A percentile compares a stretch with the other conserved stretches of the same genome.
Evolutionary conservation across 1,139 yeast genomes (phyloP).

Genomic region (Hyphopichia khmerensis): DNA sequence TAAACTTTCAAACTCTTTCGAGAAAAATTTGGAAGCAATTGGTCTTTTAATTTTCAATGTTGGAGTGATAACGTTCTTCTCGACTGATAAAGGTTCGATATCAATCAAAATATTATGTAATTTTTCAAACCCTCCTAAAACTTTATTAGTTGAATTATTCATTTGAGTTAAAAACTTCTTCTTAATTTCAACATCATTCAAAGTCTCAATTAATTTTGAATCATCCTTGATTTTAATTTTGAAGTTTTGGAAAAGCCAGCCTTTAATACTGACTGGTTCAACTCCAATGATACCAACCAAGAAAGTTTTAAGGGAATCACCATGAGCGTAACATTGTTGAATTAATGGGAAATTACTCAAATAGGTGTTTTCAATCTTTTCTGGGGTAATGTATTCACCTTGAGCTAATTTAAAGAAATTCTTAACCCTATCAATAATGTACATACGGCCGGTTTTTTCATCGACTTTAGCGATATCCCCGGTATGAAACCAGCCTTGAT

Average conservation of each 20-base stretch:
- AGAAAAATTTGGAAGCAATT: slow-evolving; percentile 53
- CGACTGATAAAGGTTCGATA: slow-evolving; percentile 66
- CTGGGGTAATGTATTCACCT: slow-evolving; percentile 40
- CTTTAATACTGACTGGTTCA: slow-evolving; percentile 20
- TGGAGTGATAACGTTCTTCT: slow-evolving; percentile 68
- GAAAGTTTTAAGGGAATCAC: slow-evolving; percentile 55
- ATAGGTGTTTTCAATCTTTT: slow-evolving; percentile 33
- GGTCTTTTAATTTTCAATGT: slow-evolving; percentile 72
- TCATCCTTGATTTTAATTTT: slow-evolving; percentile 16
- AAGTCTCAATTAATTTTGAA: slow-evolving; percentile 26
- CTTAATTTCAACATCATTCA: slow-evolving; percentile 29
- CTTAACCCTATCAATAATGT: slow-evolving; percentile 37
- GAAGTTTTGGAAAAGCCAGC: slow-evolving; percentile 15
- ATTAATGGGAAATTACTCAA: slow-evolving; percentile 26
- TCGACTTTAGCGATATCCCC: slow-evolving; percentile 41
- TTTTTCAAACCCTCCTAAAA: slow-evolving; percentile 56
- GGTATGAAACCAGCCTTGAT: slow-evolving; percentile 51
- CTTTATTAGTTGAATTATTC: slow-evolving; percentile 20
- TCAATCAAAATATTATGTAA: slow-evolving; percentile 59
- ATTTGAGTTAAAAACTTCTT: slow-evolving; percentile 25
- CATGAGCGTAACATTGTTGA: slow-evolving; percentile 40
- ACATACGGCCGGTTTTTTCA: slow-evolving; percentile 23
- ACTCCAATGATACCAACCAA: slow-evolving; percentile 66
- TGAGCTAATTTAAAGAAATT: slow-evolving; percentile 42
- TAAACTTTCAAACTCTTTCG: slow-evolving; percentile 45